Base-by-base conservation (phyloP, 352 stramenopile genomes). In the Discostella stelligera region DNA sequence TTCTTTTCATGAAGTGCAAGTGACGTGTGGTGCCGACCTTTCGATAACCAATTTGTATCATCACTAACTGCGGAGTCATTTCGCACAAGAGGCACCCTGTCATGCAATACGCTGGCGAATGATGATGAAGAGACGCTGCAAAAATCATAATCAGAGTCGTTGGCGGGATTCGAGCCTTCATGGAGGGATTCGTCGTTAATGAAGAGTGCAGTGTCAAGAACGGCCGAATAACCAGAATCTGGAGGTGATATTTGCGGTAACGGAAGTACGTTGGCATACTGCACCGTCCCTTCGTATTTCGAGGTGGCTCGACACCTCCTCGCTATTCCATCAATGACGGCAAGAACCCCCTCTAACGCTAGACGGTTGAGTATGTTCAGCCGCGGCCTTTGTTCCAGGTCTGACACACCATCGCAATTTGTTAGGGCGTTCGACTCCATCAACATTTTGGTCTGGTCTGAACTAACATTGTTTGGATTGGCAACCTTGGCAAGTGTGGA, bases 241-340 rank as follows among this genome's bases (percentile, higher is more conserved):
- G 74, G 66, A 37, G 66, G 66, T 8, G 62, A 81, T 20, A 21
- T 55, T 37, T 0, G 0, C 16, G 18, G 7, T 54, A 60, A 61
- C 18, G 62, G 20, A 54, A 23, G 86, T 25, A 20, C 30, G 37
- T 44, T 3, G 13, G 7, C 2, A 44, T 44, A 14, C 53, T 60
- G 41, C 30, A 50, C n/a, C 16, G 23, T 67, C 6, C 46, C 49
- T 9, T 37, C 21, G 16, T 23, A 72, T 53, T 74, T 66, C 0
- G 66, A 49, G 11, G 74, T 77, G 48, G 66, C 18, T 10, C 44
- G 49, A 54, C 75, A 84, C 88, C 71, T 94, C 93, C 77, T 98
- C 95, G 46, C 91, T 96, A 84, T 98, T 87, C 72, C 86, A 76
- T 91, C 79, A 10, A 99, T 92, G 20, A 99, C 96, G 8, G 95